Evolutionary conservation across 1,139 yeast species (phyloP).

Genomic region (Sugiyamaella sp.): DNA sequence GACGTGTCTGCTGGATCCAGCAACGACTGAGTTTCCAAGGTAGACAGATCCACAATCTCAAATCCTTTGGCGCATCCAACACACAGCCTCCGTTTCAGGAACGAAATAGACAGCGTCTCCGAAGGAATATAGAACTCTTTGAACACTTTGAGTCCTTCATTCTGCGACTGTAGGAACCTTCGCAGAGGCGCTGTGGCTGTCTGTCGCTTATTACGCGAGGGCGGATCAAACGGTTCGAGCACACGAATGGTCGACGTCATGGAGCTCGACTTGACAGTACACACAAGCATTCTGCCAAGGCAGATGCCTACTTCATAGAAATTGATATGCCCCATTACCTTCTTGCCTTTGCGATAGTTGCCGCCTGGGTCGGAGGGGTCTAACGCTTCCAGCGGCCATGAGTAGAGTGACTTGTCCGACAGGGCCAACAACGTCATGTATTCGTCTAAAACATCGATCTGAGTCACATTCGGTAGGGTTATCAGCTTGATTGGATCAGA

Average conservation of each 20-base stretch:
- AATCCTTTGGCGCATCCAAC: slow-evolving; percentile 97
- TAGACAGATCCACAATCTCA: slow-evolving; percentile 84
- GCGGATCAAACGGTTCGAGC: slow-evolving; percentile 77
- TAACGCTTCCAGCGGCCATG: slow-evolving; percentile 82
- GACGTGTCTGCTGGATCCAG: slow-evolving; percentile 97
- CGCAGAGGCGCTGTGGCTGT: slow-evolving; percentile 49
- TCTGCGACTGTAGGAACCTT: slow-evolving; percentile 50
- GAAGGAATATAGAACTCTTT: slow-evolving; percentile 80
- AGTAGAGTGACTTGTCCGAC: slow-evolving; percentile 79
- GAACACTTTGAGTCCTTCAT: slow-evolving; percentile 63
- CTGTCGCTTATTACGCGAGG: slow-evolving; percentile 43
- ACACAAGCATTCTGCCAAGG: slow-evolving; percentile 82
- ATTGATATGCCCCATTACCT: slow-evolving; percentile 79
- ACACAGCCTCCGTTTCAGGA: slow-evolving; percentile 83
- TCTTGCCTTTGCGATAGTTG: slow-evolving; percentile 74
- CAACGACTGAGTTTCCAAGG: slow-evolving; percentile 71
- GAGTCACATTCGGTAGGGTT: slow-evolving; percentile 76
- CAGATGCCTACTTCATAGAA: slow-evolving; percentile 94
- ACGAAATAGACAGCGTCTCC: slow-evolving; percentile 90
- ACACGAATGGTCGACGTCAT: slow-evolving; percentile 77
- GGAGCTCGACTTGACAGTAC: slow-evolving; percentile 81
- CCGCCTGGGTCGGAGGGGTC: slow-evolving; percentile 58
- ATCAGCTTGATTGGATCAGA: slow-evolving; percentile 80
- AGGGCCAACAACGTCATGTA: slow-evolving; percentile 81
- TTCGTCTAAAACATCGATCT: slow-evolving; percentile 89